Conservation (phyloP, 768 basidiomycete species). For the Naganishia onofrii region DNA sequence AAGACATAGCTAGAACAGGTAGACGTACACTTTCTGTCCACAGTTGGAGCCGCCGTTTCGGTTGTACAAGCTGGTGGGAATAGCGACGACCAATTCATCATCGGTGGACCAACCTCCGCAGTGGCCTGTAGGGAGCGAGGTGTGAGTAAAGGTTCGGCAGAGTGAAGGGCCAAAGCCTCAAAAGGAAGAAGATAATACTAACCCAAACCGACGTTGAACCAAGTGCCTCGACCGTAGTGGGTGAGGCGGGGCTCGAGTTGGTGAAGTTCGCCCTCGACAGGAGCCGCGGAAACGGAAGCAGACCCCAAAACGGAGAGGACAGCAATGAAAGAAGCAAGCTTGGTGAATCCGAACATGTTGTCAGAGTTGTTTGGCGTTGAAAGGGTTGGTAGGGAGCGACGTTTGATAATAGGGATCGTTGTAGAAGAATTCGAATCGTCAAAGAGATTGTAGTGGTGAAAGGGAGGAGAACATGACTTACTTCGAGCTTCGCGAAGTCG, state of each 20-base stretch:
- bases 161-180: not conserved
- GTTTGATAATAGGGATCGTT: too few relatives aligned
- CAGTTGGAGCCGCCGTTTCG: conserved; percentile 38
- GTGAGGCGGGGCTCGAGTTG: conserved; percentile 30
- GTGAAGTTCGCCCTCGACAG: conserved; percentile 27
- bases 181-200: not conserved
- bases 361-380: too few relatives aligned
- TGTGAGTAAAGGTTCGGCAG: not conserved
- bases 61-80: conserved; percentile 41
- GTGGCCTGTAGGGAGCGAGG: not conserved
- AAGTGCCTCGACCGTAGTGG: conserved; percentile 42
- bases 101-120: conserved; percentile 32
- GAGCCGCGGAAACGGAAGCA: conserved; percentile 31
- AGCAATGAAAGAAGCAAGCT: conserved; percentile 35
- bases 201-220: conserved; percentile 32
- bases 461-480: too few relatives aligned
- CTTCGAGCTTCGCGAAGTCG: too few relatives aligned
- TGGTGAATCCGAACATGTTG: conserved; percentile 41
- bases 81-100: conserved; percentile 41
- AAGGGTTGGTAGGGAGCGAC: too few relatives aligned
- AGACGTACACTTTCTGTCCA: conserved; percentile 25
- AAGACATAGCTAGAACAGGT: not conserved
- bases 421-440: too few relatives aligned
- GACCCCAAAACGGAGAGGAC: conserved; percentile 37
- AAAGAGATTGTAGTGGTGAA: too few relatives aligned